Evolutionary conservation across 2,329 filamentous ascomycete genomes (phyloP), one percentile per base, ranked within the genome.

Genomic region (Fusarium sp.): DNA sequence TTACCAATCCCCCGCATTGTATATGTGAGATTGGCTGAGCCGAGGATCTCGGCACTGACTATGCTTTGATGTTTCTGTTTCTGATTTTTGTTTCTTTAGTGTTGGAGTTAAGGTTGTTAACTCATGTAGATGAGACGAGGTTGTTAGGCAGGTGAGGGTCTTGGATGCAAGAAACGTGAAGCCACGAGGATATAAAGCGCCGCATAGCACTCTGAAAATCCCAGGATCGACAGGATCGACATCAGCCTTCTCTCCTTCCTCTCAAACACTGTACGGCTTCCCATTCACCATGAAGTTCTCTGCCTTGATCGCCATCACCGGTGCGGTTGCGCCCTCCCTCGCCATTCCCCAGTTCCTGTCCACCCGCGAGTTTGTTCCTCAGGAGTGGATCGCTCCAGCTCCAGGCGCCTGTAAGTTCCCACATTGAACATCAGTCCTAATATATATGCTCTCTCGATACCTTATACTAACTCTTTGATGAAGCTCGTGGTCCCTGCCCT

Each of bases 401-500:
- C 3, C 30, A 23, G 60, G 4, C 2, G 60, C 40, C 6, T 63
- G 56, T 63, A 4, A 20, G 60, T 27, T 18, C 1, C 6, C 6
- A 14, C 2, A 2, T 6, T 12, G 12, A 6, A 12, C 2, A 33
- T 12, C 4, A 10, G 6, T 2, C 17, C 2, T 2, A 30, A 35
- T 11, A 10, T 37, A 4, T 17, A 2, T 18, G 18, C 12, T 4
- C 6, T 9, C 6, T 11, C 4, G 2, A 6, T 20, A 20, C 26
- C 49, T 5, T 15, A 8, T 23, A 18, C 38, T 63, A 5, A 63
- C 6, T 2, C 2, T 2, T 38, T 1, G 6, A 23, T 17, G 0
- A 42, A 63, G 60, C 57, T n/a, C 60, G 60, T 17, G 60, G 60
- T 7, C 60, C 60, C 4, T 64, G 61, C 9, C 61, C 61, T 0